Base-by-base conservation (phyloP, 164 flowering plant species). In the Hamamelis virginiana region DNA sequence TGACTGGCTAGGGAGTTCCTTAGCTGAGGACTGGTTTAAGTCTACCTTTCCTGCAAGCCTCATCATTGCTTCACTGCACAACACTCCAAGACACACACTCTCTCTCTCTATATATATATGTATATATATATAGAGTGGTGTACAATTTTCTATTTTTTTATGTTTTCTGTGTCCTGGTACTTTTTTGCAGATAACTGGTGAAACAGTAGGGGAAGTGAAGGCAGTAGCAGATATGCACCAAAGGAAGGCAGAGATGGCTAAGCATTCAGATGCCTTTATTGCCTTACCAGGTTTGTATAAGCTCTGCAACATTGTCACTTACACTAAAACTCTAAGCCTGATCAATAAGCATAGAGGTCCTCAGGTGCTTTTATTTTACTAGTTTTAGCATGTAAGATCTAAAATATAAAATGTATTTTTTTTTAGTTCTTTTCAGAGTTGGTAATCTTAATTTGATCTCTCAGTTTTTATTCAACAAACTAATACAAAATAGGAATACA, bases 221-320 rank as follows among this genome's bases (percentile, higher is more conserved):
- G 94, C 96, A 73, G 98, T 94, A 15, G 98, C 98, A 83, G 96
- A 85, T 76, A 94, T 94, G 98, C 98, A 94, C 77, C 97, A 94
- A 81, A 92, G 98, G 85, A 94, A 94, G 72, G 98, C 98, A 70
- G 98, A 94, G 81, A 94, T 94, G 98, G 93, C 96, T 78, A 87
- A 82, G 81, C 93, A 89, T 75, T 94, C 98, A 47, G 98, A 94
- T 88, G 98, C 96, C 72, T 94, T 94, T 83, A 92, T 94, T 84
- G 98, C 98, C 77, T 86, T 94, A 71, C 98, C 98, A 66, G 98
- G 98, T 94, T 82, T 70, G 86, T 79, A 59, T 67, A 72, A 72
- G 58, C 41, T 26, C 71, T 75, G 60, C 61, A 50, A 23, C 19
- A 21, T 47, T 68, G 57, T 57, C 55, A 52, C 53, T 64, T 73